These are phyloP conservation scores for Sporisorium reilianum DNA, from an alignment of 1,284 basidiomycete genomes.

Conservation along the genomic window DNA sequence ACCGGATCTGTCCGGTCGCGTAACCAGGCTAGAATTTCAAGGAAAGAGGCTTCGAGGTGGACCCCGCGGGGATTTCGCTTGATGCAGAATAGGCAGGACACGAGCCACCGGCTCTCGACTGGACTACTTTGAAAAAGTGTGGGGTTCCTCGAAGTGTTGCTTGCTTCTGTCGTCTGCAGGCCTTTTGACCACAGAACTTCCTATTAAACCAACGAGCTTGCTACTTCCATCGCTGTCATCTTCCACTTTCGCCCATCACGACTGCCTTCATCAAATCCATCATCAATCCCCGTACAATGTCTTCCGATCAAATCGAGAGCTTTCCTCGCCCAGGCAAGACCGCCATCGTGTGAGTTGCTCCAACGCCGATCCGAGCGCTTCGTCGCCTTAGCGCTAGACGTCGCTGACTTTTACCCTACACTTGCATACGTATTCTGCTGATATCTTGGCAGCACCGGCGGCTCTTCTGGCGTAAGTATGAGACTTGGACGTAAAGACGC, in stretches of 20 bases:
- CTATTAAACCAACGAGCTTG: slow-evolving; percentile 1
- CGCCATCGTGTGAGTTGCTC: slow-evolving; percentile 52
- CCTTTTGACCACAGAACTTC: too few relatives aligned
- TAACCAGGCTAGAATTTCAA: background rate
- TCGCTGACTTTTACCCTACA: background rate
- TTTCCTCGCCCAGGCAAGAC: slow-evolving; percentile 54
- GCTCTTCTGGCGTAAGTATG: slow-evolving; percentile 49
- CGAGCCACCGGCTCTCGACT: background rate
- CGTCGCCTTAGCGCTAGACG: background rate
- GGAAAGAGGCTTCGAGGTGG: slow-evolving; percentile 6
- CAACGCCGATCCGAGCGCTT: background rate
- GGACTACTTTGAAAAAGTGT: background rate
- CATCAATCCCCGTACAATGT: background rate
- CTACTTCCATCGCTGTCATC: background rate
- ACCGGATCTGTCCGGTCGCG: slow-evolving; percentile 22
- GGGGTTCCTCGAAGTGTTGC: background rate
- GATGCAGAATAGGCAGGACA: too few relatives aligned
- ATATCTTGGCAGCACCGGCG: slow-evolving; percentile 28
- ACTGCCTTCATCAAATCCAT: background rate
- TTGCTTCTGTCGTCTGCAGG: too few relatives aligned
- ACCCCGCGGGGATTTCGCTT: slow-evolving; percentile 24
- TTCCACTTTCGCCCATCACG: background rate
- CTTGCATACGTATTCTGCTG: background rate
- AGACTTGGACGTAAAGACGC: too few relatives aligned
- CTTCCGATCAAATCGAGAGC: slow-evolving; percentile 35